Percentiles rank a stretch among this genome's conserved stretches.
These are phyloP conservation scores for Phenoliferia sp. DNA, from an alignment of 1,284 basidiomycete species.

Conservation along the genomic window DNA sequence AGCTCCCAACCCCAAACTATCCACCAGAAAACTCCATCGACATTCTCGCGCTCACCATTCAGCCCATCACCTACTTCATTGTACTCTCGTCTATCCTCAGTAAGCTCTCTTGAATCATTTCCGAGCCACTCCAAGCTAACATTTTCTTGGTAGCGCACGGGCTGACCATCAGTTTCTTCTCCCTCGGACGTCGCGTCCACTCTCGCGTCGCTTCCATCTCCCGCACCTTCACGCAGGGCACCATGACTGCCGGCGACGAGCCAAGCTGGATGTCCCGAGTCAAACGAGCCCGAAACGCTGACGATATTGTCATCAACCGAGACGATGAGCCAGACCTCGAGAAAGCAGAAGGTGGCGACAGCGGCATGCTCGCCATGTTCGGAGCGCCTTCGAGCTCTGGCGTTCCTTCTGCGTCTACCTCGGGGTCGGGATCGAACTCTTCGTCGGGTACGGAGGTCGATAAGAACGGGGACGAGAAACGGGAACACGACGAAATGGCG, in stretches of 20 bases:
- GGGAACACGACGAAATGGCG: constrained; percentile 3
- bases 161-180: constrained; percentile 87
- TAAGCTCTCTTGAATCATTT: constrained; percentile 1
- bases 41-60: constrained; percentile 66
- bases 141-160: constrained; percentile 52
- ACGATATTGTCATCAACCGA: constrained; percentile 77
- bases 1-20: constrained; percentile 57
- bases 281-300: constrained; percentile 57
- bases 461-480: neutral
- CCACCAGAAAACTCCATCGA: constrained; percentile 59
- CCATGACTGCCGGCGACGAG: constrained; percentile 32
- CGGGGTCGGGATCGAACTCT: constrained; percentile 4
- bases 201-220: constrained; percentile 83
- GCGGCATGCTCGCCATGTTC: constrained; percentile 19
- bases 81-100: constrained; percentile 72
- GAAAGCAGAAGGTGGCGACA: constrained; percentile 15
- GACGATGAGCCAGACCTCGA: constrained; percentile 47
- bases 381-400: neutral
- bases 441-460: constrained; percentile 1
- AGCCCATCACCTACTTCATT: constrained; percentile 86
- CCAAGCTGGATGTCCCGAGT: constrained; percentile 75
- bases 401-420: too few species aligned
- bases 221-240: constrained; percentile 55
- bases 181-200: constrained; percentile 80
- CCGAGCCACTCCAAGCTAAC: neutral